Base-by-base conservation (phyloP, 1,139 yeast genomes). In the Yamadazyma sp. region DNA sequence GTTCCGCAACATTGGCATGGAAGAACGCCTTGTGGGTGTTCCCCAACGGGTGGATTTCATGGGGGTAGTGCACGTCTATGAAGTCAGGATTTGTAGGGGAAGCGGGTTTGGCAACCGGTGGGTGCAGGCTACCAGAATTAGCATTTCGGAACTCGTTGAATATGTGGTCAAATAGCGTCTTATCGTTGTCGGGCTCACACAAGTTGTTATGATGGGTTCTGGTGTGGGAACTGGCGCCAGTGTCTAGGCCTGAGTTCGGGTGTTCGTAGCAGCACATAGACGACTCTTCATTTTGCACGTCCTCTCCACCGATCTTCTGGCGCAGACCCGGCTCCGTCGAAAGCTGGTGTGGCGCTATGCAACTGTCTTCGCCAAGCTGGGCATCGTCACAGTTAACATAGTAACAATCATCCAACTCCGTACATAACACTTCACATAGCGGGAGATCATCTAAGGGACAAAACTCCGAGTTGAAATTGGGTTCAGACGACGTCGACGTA, bases 401-500 rank as follows among this genome's bases (percentile, higher is more conserved):
- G 54, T 66, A 71, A 40, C 77, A 73, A 49, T 71, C 76, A 42
- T 71, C 74, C 6, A 72, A 49, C 35, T 71, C 77, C 35, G 69
- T 69, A 48, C 77, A 72, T 31, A 70, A 59, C 5, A 72, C 66
- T 29, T 66, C 61, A 51, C 77, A 72, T 33, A 59, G 44, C 3
- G 63, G 62, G 23, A 60, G 46, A 16, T 56, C 61, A n/a, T 67
- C 72, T 16, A 50, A 40, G 9, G 54, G 54, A 37, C 54, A 50
- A 31, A 39, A 40, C 7, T 32, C 37, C n/a, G 38, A 26, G 26
- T 33, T 34, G 11, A 23, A 14, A 15, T 31, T 27, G 6, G 29
- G n/a, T 5, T 27, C 11, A 3, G 34, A 17, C 4, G 33, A 15
- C 3, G 16, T n/a, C 26, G 37, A 15, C 10, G 31, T 28, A 5